Evolutionary conservation across 1,284 basidiomycete species (phyloP).

Genomic region (Prillingera fragicola): DNA sequence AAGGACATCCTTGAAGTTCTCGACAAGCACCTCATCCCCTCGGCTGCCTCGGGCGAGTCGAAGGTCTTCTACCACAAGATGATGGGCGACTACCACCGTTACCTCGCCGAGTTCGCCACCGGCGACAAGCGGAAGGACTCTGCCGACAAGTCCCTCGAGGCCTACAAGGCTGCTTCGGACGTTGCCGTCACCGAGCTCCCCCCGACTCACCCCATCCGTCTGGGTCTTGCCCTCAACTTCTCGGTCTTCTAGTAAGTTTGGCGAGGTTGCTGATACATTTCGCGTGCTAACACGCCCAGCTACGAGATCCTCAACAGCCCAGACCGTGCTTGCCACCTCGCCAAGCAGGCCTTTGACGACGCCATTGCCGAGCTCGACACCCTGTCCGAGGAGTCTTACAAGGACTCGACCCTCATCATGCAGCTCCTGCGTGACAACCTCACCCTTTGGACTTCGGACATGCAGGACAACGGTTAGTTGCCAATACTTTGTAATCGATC

Average conservation of each 20-base stretch:
- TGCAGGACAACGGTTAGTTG: slow-evolving; percentile 53
- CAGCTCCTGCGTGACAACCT: slow-evolving; percentile 98
- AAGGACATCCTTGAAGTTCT: slow-evolving; percentile 98
- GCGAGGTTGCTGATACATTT: not conserved
- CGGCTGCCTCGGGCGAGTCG: slow-evolving; percentile 94
- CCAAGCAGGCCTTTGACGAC: slow-evolving; percentile 99
- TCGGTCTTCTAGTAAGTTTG: slow-evolving; percentile 80
- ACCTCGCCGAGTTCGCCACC: slow-evolving; percentile 98
- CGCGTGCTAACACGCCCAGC: slow-evolving; percentile 37
- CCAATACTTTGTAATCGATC: not conserved
- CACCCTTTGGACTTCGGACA: slow-evolving; percentile 96
- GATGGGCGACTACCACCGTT: slow-evolving; percentile 99
- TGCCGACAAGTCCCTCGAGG: slow-evolving; percentile 97
- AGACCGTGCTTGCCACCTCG: slow-evolving; percentile 97
- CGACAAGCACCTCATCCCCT: slow-evolving; percentile 98
- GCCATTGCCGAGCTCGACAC: slow-evolving; percentile 99
- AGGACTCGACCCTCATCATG: slow-evolving; percentile 98
- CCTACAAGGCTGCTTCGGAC: slow-evolving; percentile 98
- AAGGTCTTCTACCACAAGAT: slow-evolving; percentile 99
- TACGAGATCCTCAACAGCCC: slow-evolving; percentile 98
- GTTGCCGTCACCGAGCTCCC: slow-evolving; percentile 97
- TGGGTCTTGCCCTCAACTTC: slow-evolving; percentile 99
- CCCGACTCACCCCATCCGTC: slow-evolving; percentile 98
- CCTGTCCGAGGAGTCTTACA: slow-evolving; percentile 98
- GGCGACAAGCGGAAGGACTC: slow-evolving; percentile 98